phyloP scores from a whole-genome alignment of 1,284 basidiomycete genomes.

The Anthracocystis walkeri region DNA sequence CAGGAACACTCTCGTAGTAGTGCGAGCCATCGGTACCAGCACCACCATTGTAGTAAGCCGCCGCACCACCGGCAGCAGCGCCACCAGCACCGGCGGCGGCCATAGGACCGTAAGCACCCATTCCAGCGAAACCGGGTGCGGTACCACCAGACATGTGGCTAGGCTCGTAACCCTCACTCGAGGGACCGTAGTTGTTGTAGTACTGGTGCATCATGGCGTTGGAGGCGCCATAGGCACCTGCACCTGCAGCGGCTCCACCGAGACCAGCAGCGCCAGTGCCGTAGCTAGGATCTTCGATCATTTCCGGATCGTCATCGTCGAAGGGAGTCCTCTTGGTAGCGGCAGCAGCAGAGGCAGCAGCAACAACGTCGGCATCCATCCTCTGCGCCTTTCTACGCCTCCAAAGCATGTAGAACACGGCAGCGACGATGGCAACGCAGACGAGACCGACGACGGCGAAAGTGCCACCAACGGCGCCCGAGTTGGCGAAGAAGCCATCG shows the following conservation, averaged over 20 bases:
- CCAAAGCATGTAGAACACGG: slow-evolving; percentile 61
- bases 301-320: slow-evolving; percentile 69
- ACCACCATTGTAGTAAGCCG: slow-evolving; percentile 48
- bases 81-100: slow-evolving; percentile 55
- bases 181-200: slow-evolving; percentile 49
- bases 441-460: slow-evolving; percentile 68
- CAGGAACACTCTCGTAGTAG: slow-evolving; percentile 55
- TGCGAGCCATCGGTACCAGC: slow-evolving; percentile 39
- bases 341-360: slow-evolving; percentile 66
- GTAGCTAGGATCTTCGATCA: slow-evolving; percentile 63
- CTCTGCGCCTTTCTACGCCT: slow-evolving; percentile 62
- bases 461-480: slow-evolving; percentile 66
- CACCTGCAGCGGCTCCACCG: slow-evolving; percentile 39
- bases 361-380: slow-evolving; percentile 69
- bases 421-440: slow-evolving; percentile 53
- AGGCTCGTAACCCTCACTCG: slow-evolving; percentile 57
- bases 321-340: slow-evolving; percentile 68
- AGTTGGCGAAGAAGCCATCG: slow-evolving; percentile 62
- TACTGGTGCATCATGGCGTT: slow-evolving; percentile 56
- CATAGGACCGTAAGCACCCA: slow-evolving; percentile 64
- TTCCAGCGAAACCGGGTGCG: slow-evolving; percentile 59
- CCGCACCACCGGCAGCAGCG: slow-evolving; percentile 54
- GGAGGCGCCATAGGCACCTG: slow-evolving; percentile 40
- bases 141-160: slow-evolving; percentile 60
- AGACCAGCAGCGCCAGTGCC: slow-evolving; percentile 33